phyloP scores from a whole-genome alignment of 78 protist species.

The Fonticula alba region DNA sequence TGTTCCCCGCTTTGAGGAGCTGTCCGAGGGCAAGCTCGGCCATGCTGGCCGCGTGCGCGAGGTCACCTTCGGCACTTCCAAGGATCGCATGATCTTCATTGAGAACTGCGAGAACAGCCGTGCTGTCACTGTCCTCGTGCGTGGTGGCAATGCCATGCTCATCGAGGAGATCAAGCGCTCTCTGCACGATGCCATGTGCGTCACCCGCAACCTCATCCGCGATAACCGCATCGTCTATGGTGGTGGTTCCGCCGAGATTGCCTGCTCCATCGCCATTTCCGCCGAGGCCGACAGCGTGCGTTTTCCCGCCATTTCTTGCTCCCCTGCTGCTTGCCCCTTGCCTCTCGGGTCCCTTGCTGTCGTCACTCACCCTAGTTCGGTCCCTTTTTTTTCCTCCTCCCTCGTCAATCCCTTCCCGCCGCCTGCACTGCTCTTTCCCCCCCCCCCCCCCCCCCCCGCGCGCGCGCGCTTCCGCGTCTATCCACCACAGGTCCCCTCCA shows the following conservation, averaged over 20 bases:
- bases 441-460: too few relatives aligned
- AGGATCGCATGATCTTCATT: slow-evolving; percentile 84
- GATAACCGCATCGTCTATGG: slow-evolving; percentile 91
- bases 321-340: neutral
- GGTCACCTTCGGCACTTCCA: slow-evolving; percentile 86
- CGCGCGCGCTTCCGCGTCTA: neutral
- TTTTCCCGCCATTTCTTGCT: neutral
- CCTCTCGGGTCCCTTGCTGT: too few relatives aligned
- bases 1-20: slow-evolving; percentile 96
- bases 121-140: slow-evolving; percentile 93
- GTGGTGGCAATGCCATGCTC: slow-evolving; percentile 97
- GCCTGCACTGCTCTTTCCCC: too few relatives aligned
- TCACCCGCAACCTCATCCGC: slow-evolving; percentile 92
- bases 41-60: slow-evolving; percentile 80
- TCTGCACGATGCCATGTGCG: slow-evolving; percentile 98
- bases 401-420: too few relatives aligned
- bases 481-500: slow-evolving; percentile 17
- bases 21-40: slow-evolving; percentile 91
- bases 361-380: too few relatives aligned
- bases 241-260: slow-evolving; percentile 93
- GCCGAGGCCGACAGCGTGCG: slow-evolving; percentile 57
- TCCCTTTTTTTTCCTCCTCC: too few relatives aligned
- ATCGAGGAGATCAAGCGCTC: slow-evolving; percentile 95
- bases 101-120: slow-evolving; percentile 90
- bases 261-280: slow-evolving; percentile 65